Percentiles rank a stretch among this genome's conserved stretches.
These are phyloP conservation scores for Leucocoprinus gongylophorus DNA, from an alignment of 1,284 basidiomycete genomes.

Conservation along the genomic window DNA sequence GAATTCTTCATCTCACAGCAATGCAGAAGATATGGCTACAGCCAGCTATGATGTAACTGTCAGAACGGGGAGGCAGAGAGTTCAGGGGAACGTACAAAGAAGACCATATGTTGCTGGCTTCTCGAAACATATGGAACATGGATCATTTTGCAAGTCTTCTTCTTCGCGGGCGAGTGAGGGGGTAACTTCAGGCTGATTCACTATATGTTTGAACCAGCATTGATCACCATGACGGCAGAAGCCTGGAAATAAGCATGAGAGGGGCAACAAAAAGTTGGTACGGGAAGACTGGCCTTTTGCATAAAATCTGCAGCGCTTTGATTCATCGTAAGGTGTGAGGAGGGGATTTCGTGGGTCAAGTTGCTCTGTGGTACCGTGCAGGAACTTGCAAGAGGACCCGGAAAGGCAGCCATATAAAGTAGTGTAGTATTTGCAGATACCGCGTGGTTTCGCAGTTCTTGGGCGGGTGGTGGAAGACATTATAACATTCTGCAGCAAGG, in stretches of 20 bases:
- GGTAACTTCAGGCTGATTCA: constrained; percentile 8
- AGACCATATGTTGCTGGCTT: constrained; percentile 60
- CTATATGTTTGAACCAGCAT: constrained; percentile 66
- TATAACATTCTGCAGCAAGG: neutral
- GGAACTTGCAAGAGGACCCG: constrained; percentile 63
- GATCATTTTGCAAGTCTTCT: constrained; percentile 32
- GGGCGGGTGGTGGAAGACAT: constrained; percentile 34
- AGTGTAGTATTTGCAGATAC: constrained; percentile 56
- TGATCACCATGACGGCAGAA: constrained; percentile 57
- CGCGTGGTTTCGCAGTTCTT: constrained; percentile 54
- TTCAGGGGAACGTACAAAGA: constrained; percentile 41
- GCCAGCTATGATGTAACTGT: constrained; percentile 35
- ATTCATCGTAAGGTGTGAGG: constrained; percentile 60
- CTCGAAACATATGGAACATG: constrained; percentile 69
- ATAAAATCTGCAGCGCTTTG: constrained; percentile 61
- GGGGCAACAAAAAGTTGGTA: neutral
- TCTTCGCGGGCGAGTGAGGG: constrained; percentile 15
- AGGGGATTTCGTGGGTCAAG: constrained; percentile 25
- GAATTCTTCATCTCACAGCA: constrained; percentile 33
- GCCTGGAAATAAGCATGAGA: constrained; percentile 30
- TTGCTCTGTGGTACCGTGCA: constrained; percentile 42
- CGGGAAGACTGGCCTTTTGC: constrained; percentile 38
- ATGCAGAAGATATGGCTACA: constrained; percentile 73
- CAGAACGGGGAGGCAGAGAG: neutral
- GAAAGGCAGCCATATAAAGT: constrained; percentile 58